phyloP scores from a whole-genome alignment of 2,329 filamentous ascomycete genomes.

The Lachnellula willkommii region DNA sequence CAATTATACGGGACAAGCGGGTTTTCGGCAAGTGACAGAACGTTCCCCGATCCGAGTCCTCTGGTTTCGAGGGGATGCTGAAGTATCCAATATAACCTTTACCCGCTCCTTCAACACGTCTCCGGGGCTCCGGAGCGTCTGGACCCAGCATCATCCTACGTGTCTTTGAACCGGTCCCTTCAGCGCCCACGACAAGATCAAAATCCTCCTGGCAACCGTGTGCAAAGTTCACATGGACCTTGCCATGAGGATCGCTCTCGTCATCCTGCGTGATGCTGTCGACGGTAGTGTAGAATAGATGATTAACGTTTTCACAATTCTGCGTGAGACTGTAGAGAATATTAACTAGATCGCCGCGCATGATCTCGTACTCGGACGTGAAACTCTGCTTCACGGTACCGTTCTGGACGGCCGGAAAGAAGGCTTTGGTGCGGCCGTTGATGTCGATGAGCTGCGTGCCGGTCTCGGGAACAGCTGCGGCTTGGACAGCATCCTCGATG shows the following conservation, averaged over 20 bases:
- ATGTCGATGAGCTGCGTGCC: constrained; percentile 41
- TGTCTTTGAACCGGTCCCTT: constrained; percentile 42
- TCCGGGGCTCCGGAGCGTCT: constrained; percentile 15
- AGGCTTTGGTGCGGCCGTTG: constrained; percentile 33
- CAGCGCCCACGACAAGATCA: constrained; percentile 36
- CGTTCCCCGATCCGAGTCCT: constrained; percentile 30
- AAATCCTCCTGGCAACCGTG: constrained; percentile 19
- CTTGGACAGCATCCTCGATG: constrained; percentile 39
- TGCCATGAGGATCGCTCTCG: background rate
- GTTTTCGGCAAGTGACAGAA: constrained; percentile 28
- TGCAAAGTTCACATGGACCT: constrained; percentile 9
- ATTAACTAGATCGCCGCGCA: constrained; percentile 37
- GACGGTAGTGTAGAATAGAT: constrained; percentile 29
- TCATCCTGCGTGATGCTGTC: constrained; percentile 19
- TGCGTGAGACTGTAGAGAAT: constrained; percentile 36
- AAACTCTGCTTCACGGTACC: constrained; percentile 27
- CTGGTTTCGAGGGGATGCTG: constrained; percentile 33
- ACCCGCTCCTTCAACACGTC: constrained; percentile 5
- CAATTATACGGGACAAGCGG: constrained; percentile 33
- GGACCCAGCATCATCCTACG: constrained; percentile 36
- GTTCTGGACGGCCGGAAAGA: constrained; percentile 33
- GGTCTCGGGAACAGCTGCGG: constrained; percentile 39
- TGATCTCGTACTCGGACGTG: constrained; percentile 41
- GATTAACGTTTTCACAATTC: constrained; percentile 20
- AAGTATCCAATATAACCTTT: constrained; percentile 34